phyloP scores from a whole-genome alignment of 2,329 filamentous ascomycete genomes.

The Colletotrichum sublineola region DNA sequence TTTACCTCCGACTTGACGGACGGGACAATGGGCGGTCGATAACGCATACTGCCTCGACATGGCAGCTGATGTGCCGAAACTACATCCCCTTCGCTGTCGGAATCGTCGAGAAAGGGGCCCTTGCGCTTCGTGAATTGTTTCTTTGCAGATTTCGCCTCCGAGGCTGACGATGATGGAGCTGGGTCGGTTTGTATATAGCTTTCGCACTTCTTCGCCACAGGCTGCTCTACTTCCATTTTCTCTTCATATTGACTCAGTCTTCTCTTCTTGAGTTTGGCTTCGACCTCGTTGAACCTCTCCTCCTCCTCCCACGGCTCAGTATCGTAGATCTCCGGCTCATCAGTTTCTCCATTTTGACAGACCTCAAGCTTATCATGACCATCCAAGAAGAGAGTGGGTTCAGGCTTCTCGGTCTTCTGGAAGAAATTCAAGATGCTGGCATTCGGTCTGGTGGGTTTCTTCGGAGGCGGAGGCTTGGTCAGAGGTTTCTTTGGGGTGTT shows the following conservation, averaged over 20 bases:
- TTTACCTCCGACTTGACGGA: background rate
- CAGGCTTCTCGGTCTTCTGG: constrained; percentile 73
- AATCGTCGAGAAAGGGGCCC: constrained; percentile 80
- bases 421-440: constrained; percentile 81
- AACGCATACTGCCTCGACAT: background rate
- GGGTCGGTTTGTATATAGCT: constrained; percentile 14
- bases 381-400: constrained; percentile 69
- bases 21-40: background rate
- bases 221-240: constrained; percentile 19
- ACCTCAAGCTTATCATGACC: constrained; percentile 31
- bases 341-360: constrained; percentile 8
- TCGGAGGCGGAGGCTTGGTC: constrained; percentile 40
- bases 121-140: constrained; percentile 49
- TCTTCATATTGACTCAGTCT: constrained; percentile 52
- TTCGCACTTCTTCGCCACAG: constrained; percentile 1
- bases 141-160: constrained; percentile 19
- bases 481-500: constrained; percentile 41
- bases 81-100: constrained; percentile 66
- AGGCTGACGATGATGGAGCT: constrained; percentile 19
- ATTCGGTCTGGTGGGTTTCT: constrained; percentile 63
- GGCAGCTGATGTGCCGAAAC: constrained; percentile 9
- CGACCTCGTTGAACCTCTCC: constrained; percentile 52
- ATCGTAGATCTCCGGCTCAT: constrained; percentile 28
- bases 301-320: constrained; percentile 28
- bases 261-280: constrained; percentile 56